Base-by-base conservation (phyloP, 306 rosid genomes). In the Myrica gale region DNA sequence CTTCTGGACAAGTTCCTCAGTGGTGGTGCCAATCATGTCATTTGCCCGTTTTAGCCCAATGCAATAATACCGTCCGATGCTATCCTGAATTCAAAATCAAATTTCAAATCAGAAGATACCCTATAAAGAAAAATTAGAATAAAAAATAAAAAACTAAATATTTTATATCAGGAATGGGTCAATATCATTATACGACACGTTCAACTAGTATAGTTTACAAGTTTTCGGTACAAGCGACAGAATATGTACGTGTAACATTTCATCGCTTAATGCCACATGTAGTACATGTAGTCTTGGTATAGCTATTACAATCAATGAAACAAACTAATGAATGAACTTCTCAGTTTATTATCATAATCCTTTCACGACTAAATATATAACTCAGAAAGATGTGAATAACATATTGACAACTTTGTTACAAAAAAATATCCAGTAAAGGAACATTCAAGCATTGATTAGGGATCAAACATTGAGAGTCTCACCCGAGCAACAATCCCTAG, bases 21-120 rank as follows among this genome's bases (percentile, higher is more conserved):
- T 95, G 65, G 98, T 95, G 60, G 92, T 85, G 81, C 98, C 97
- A 37, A 95, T 92, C 67, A 95, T 88, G 86, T 90, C 98, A 19
- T 92, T 95, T 16, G 97, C 97, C 21, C 93, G 89, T 88, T 89
- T 95, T 65, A 95, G 88, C 51, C 96, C 96, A 9, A 85, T 96
- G 19, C 90, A 86, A 86, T 79, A 90, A 74, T 82, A 95, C 45
- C 96, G 89, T 51, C 98, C 97, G 72, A 90, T 60, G 10, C 91
- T 62, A 87, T 95, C 98, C 98, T 95, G 85, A 55, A 80, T 71
- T 50, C 61, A 75, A 82, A 78, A 58, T 51, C 0, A 19, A 83
- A 71, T 9, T 57, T 68, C 51, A 50, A 42, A 50, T 79, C 69
- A 76, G 19, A 81, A 55, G 74, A 23, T 7, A 75, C 69, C 69